Evolutionary conservation across 345 rosid genomes (phyloP).

Genomic region (Gossypium australe): DNA sequence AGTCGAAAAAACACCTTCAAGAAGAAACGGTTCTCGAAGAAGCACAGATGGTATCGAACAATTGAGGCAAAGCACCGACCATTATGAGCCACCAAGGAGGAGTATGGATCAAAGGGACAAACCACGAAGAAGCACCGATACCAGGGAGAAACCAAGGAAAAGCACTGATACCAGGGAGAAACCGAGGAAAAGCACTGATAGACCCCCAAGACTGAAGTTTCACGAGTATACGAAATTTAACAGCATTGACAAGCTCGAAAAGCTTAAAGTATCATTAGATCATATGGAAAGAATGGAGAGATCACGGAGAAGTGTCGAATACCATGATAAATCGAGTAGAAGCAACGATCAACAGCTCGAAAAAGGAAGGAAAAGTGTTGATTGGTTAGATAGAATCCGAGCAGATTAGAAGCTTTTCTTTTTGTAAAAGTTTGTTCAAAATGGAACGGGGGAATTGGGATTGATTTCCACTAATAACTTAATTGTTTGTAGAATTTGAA

Average conservation of each 20-base stretch:
- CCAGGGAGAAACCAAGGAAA: constrained; percentile 13
- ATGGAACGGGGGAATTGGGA: neutral
- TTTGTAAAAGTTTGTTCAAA: neutral
- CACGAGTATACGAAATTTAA: constrained; percentile 58
- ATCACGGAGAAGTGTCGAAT: constrained; percentile 90
- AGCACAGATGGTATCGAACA: constrained; percentile 34
- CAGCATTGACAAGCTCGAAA: constrained; percentile 46
- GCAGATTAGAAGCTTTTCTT: neutral
- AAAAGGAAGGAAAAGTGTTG: constrained; percentile 78
- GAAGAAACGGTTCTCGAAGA: constrained; percentile 54
- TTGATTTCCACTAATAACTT: neutral
- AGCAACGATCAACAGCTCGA: constrained; percentile 53
- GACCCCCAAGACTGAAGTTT: constrained; percentile 37
- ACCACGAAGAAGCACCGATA: constrained; percentile 27
- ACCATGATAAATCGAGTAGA: constrained; percentile 64
- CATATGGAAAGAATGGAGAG: constrained; percentile 84
- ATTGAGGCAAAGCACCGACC: neutral
- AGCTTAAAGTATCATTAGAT: constrained; percentile 53
- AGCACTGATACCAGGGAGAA: constrained; percentile 10
- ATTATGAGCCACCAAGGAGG: constrained; percentile 5
- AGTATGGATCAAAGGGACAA: constrained; percentile 7
- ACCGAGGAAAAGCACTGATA: constrained; percentile 28
- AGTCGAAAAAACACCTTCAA: constrained; percentile 74
- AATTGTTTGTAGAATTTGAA: neutral
- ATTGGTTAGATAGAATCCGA: constrained; percentile 54